Percentiles rank a stretch among this genome's conserved stretches.
phyloP scores from a whole-genome alignment of 2,329 filamentous ascomycete genomes.

The Penicillium sp. region DNA sequence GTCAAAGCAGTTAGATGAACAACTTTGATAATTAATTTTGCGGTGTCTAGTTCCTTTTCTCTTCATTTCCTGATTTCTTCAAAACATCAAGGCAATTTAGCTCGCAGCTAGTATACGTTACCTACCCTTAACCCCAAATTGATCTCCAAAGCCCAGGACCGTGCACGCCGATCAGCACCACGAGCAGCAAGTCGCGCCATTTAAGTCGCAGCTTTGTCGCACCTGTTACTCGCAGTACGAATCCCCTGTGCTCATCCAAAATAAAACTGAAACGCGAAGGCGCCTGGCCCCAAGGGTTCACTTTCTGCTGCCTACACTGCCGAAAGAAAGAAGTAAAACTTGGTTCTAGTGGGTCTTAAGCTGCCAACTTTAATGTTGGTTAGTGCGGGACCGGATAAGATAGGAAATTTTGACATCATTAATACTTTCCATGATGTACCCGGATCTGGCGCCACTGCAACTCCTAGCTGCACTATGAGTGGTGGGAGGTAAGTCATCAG shows the following conservation, averaged over 20 bases:
- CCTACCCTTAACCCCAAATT: constrained; percentile 3
- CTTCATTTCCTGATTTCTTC: not conserved
- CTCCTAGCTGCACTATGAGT: constrained; percentile 1
- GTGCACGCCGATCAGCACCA: constrained; percentile 14
- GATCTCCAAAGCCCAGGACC: constrained; percentile 6
- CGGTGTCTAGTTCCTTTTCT: not conserved
- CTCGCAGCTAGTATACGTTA: not conserved
- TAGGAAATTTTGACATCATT: constrained; percentile 2
- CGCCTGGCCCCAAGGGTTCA: not conserved
- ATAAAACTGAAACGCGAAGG: not conserved
- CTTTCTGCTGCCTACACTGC: constrained; percentile 21
- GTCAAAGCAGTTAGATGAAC: not conserved
- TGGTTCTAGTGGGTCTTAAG: not conserved
- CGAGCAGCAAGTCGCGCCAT: constrained; percentile 9
- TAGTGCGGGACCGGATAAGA: not conserved
- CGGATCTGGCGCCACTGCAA: not conserved
- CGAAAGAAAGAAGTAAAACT: constrained; percentile 34
- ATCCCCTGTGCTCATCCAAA: not conserved
- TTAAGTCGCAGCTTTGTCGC: not conserved
- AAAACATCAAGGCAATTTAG: not conserved
- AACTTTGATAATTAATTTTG: not conserved
- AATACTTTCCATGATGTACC: not conserved
- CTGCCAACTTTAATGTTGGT: constrained; percentile 5
- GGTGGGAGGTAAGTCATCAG: constrained; percentile 3
- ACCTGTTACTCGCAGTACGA: constrained; percentile 29